A percentile compares a stretch with the other conserved stretches of the same genome.
phyloP scores from a whole-genome alignment of 352 stramenopile genomes.

The Phytophthora citrophthora region DNA sequence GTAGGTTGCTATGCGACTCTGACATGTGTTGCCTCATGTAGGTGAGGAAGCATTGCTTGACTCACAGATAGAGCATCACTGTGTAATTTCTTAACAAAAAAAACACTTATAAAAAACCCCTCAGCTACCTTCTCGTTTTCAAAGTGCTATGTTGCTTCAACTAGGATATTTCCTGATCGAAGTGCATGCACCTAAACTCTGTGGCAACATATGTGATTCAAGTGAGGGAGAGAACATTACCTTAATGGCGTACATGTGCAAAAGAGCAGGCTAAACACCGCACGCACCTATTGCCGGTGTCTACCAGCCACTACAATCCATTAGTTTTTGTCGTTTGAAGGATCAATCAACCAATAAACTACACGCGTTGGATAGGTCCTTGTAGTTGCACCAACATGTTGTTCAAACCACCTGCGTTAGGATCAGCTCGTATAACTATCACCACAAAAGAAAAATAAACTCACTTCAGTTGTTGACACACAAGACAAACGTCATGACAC shows the following conservation, averaged over 20 bases:
- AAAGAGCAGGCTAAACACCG: not conserved
- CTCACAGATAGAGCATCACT: constrained; percentile 18
- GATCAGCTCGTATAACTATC: not conserved
- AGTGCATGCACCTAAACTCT: too few relatives aligned
- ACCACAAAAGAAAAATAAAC: not conserved
- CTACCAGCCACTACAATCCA: not conserved
- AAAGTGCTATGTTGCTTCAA: not conserved
- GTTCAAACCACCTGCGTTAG: not conserved
- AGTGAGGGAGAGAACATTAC: too few relatives aligned
- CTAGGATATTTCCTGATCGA: too few relatives aligned
- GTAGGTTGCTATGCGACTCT: not conserved
- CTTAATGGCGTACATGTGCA: not conserved
- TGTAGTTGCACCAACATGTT: not conserved
- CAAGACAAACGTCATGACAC: constrained; percentile 1
- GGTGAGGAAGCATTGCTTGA: not conserved
- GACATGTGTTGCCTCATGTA: constrained; percentile 10
- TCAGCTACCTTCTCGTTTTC: not conserved
- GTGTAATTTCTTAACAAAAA: constrained; percentile 33
- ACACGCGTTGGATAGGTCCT: not conserved
- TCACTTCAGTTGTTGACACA: not conserved
- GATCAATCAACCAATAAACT: not conserved
- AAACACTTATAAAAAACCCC: constrained; percentile 5
- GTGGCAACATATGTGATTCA: too few relatives aligned
- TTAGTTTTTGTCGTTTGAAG: not conserved
- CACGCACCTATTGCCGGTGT: not conserved